Percentiles rank a stretch among this genome's conserved stretches.
Conservation (phyloP, 2,329 filamentous ascomycete genomes). For the Stagonosporopsis chrysanthemi region DNA sequence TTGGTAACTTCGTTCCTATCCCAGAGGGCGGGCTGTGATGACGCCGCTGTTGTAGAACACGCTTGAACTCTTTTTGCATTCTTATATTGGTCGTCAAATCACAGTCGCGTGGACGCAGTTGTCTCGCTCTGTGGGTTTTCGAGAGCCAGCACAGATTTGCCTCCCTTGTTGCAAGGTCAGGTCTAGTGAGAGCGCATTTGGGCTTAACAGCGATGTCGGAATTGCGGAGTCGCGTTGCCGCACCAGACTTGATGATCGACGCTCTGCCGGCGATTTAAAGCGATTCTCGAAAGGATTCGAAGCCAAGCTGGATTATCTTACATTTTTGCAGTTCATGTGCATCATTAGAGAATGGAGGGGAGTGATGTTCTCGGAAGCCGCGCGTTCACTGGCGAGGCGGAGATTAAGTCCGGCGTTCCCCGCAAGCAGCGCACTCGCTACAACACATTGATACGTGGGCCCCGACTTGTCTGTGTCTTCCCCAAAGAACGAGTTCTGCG, state of each 20-base stretch:
- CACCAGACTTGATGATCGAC: neutral
- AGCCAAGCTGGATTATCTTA: neutral
- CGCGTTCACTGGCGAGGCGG: slow-evolving; percentile 12
- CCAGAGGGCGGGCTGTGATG: neutral
- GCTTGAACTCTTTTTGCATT: neutral
- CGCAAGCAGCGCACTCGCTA: neutral
- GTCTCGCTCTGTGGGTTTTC: neutral
- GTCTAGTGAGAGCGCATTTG: neutral
- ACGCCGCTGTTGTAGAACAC: neutral
- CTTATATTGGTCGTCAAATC: neutral
- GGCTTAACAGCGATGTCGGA: neutral
- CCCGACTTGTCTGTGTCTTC: neutral
- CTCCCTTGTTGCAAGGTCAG: neutral
- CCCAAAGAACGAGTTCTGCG: neutral
- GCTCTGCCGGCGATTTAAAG: neutral
- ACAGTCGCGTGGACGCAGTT: too few relatives aligned
- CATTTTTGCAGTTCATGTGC: neutral
- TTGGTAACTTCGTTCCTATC: neutral
- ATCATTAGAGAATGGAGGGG: neutral
- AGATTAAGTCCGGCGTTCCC: slow-evolving; percentile 6
- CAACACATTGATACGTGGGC: neutral
- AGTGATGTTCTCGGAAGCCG: slow-evolving; percentile 3
- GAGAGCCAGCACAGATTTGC: neutral
- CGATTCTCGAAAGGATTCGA: neutral
- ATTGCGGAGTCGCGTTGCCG: neutral